Conservation (phyloP, 306 rosid genomes). For the Styphnolobium japonicum region DNA sequence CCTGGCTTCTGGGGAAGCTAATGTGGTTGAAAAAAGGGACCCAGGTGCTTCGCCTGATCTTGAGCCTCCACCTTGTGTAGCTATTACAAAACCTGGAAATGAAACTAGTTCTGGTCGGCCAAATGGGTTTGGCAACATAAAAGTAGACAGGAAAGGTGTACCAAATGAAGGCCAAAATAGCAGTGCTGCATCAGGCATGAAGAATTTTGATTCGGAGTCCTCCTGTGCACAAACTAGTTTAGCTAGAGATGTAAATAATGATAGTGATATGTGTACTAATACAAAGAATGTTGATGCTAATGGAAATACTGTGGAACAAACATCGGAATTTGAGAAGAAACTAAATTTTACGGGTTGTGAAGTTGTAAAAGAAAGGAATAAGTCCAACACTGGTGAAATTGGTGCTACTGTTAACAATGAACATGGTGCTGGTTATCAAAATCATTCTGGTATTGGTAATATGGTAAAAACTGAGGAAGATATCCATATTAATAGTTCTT, state of each 20-base stretch:
- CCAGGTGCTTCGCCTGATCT: constrained; percentile 36
- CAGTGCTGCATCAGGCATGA: constrained; percentile 49
- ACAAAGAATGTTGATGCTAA: constrained; percentile 44
- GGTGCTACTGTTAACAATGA: constrained; percentile 37
- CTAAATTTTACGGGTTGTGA: constrained; percentile 37
- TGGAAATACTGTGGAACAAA: constrained; percentile 48
- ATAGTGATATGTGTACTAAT: constrained; percentile 51
- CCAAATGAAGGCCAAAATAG: constrained; percentile 62
- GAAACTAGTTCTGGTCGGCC: constrained; percentile 57
- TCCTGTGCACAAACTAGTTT: constrained; percentile 59
- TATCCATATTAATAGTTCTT: constrained; percentile 33
- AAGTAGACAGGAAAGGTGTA: constrained; percentile 48
- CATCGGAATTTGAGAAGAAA: constrained; percentile 48
- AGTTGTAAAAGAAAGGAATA: constrained; percentile 45
- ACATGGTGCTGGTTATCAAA: constrained; percentile 44
- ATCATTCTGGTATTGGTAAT: constrained; percentile 35
- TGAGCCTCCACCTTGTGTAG: constrained; percentile 43
- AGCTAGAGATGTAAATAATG: constrained; percentile 91
- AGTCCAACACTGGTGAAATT: constrained; percentile 27
- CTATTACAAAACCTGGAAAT: constrained; percentile 42
- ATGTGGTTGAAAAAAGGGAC: constrained; percentile 44
- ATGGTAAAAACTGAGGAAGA: constrained; percentile 47
- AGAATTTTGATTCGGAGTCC: constrained; percentile 63
- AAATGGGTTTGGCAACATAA: constrained; percentile 59
- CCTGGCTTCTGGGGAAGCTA: constrained; percentile 46